A percentile compares a stretch with the other conserved stretches of the same genome.
Conservation (phyloP, 441 rosid species). For the Erodium trifolium region DNA sequence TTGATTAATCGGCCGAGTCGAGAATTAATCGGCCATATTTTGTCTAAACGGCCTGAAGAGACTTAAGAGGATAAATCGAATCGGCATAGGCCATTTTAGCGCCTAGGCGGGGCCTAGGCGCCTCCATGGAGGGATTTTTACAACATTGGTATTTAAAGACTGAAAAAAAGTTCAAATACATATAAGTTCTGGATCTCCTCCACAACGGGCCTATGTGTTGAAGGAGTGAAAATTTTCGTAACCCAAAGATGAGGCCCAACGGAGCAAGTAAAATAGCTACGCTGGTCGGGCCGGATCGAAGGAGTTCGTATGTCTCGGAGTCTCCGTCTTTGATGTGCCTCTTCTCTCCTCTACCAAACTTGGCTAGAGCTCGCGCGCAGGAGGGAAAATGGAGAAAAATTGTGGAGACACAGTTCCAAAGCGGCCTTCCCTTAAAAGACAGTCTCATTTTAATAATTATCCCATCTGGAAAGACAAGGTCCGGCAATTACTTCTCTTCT, state of each 20-base stretch:
- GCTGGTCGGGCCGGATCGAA: background rate
- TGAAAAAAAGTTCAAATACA: no score
- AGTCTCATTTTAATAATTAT: slow-evolving; percentile 35
- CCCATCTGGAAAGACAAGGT: slow-evolving; percentile 66
- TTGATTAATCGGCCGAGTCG: no score
- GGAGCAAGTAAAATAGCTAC: background rate
- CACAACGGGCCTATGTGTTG: no score
- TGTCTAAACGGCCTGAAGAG: no score
- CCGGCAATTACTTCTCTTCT: background rate
- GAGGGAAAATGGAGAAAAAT: slow-evolving; percentile 17
- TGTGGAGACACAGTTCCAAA: slow-evolving; percentile 17
- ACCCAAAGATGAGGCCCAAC: background rate
- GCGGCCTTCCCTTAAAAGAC: slow-evolving; percentile 38
- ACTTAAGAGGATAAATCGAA: no score
- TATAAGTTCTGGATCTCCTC: no score
- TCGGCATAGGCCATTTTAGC: no score
- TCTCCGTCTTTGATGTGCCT: background rate
- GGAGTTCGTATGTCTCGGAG: background rate
- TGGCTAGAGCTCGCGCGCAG: background rate
- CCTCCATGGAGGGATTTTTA: no score
- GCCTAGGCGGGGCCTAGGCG: no score
- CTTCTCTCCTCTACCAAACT: background rate
- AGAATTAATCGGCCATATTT: no score
- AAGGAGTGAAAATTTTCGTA: no score
- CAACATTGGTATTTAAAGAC: no score